Evolutionary conservation across 192 early-diverging fungal genomes (phyloP), one percentile per base, ranked within the genome.

Genomic region (Rhizophlyctis rosea): DNA sequence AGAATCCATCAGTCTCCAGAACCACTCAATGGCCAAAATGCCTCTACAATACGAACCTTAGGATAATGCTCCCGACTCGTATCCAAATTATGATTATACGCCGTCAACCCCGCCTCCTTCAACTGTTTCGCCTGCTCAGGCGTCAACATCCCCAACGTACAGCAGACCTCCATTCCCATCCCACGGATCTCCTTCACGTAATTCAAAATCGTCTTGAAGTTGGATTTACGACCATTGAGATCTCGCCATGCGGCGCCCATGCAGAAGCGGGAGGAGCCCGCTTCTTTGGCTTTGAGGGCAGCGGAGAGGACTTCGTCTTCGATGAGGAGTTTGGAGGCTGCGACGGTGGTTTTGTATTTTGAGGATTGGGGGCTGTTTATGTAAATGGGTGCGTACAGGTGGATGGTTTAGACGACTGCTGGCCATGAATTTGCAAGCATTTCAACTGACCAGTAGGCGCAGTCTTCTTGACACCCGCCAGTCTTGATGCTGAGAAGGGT

Each of bases 221-320:
- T 90, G 61, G 80, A 83, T 72, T 90, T 91, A 44, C 90, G 83
- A 36, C 90, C 90, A 27, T 84, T 73, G 35, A 90, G 62, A 66
- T 90, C 88, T 65, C 90, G 76, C 90, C 90, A 91, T 21, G 90
- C 90, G 57, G 90, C 88, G 57, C 90, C 90, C 90, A 91, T 91
- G 69, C 90, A 91, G 76, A 91, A 91, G 47, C 90, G 81, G 32
- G 87, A 88, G 44, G 76, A 80, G 27, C 90, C 90, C 34, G 87
- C 88, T 47, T 84, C 87, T 67, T 89, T 89, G 54, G 90, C 90
- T 47, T 76, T 78, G 30, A 76, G 74, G 9, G 90, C 90, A 58
- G 87, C 87, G 13, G 77, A 72, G 23, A 91, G 67, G 18, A 91
- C 89, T 48, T 80, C 85, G 54, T 82, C 86, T 14, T 80, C 77